Evolutionary conservation across 495 filamentous ascomycete species (phyloP).

Genomic region (Umbilicaria muhlenbergii): DNA sequence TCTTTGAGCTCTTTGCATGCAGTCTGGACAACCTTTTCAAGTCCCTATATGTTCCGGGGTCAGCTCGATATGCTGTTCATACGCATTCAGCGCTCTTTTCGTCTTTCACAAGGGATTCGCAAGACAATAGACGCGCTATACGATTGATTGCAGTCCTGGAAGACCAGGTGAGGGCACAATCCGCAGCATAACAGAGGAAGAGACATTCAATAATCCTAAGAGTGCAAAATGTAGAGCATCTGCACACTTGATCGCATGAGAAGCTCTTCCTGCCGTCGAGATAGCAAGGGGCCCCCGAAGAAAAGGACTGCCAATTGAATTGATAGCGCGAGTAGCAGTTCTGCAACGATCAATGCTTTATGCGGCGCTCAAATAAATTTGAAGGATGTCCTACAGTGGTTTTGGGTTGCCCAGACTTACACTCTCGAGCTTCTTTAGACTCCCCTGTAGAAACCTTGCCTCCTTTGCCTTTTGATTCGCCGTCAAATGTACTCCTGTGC

Average conservation of each 20-base stretch:
- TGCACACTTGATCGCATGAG: not conserved
- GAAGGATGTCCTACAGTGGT: slow-evolving; percentile 10
- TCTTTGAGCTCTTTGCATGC: slow-evolving; percentile 21
- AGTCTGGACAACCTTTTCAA: slow-evolving; percentile 21
- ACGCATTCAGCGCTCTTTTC: not conserved
- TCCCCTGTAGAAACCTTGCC: slow-evolving; percentile 22
- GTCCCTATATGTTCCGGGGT: slow-evolving; percentile 7
- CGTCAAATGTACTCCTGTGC: slow-evolving; percentile 24
- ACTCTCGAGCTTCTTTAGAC: slow-evolving; percentile 29
- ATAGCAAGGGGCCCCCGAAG: not conserved
- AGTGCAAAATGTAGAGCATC: not conserved
- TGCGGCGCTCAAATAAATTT: not conserved
- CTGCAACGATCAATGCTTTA: slow-evolving; percentile 11
- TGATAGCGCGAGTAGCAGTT: not conserved
- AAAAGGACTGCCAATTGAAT: not conserved
- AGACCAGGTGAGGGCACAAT: no score
- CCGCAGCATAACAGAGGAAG: no score
- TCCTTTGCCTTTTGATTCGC: slow-evolving; percentile 24
- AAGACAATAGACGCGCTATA: no score
- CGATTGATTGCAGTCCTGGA: no score
- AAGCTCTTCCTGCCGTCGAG: not conserved
- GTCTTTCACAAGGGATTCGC: no score
- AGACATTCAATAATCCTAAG: not conserved
- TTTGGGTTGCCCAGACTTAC: slow-evolving; percentile 17
- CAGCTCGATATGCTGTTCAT: slow-evolving; percentile 1